Base-by-base conservation (phyloP, 495 filamentous ascomycete species). In the Penicillium samsonianum region DNA sequence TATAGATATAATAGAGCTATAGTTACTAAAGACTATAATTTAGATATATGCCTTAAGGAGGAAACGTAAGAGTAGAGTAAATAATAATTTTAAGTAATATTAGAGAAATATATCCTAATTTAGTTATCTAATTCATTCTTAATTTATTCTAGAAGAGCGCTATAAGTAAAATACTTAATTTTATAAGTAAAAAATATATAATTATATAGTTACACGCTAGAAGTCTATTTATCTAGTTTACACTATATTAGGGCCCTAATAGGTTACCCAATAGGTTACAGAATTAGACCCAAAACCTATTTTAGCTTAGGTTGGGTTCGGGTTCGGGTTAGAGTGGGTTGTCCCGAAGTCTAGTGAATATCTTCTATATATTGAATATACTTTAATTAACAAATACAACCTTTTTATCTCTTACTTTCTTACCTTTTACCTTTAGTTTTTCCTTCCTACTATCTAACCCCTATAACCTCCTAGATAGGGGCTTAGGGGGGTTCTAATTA, bases 81-180 rank as follows among this genome's bases (percentile, higher is more conserved):
- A 50, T 35, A 22, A 50, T 3, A 3, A 33, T 16, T 50, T 33
- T 35, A 22, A 50, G 47, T 9, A 37, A 22, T 35, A 50, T 22
- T 35, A 48, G 28, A 35, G 14, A 48, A 48, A 31, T 48, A 48
- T 48, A 31, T 30, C 26, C 45, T 20, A 16, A 22, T 47, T 19
- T 22, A 35, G 22, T 48, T 7, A 30, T 48, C n/a, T 33, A 20
- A 12, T 20, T 20, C 33, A 23, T 49, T n/a, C 11, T 50, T 23
- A 19, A 22, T 33, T 31, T 20, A 22, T 33, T 50, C 47, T 37
- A 50, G 45, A 31, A 31, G 17, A 47, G 9, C 16, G n/a, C 12
- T 47, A 20, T 47, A 47, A 31, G 3, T 19, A 47, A 30, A 28
- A 47, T 47, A 47, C 45, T 47, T 31, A 46, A 47, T 9, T 30